Evolutionary conservation across 805 yeast genomes (phyloP), one percentile per base, ranked within the genome.

Genomic region (Ogataea naganishii): DNA sequence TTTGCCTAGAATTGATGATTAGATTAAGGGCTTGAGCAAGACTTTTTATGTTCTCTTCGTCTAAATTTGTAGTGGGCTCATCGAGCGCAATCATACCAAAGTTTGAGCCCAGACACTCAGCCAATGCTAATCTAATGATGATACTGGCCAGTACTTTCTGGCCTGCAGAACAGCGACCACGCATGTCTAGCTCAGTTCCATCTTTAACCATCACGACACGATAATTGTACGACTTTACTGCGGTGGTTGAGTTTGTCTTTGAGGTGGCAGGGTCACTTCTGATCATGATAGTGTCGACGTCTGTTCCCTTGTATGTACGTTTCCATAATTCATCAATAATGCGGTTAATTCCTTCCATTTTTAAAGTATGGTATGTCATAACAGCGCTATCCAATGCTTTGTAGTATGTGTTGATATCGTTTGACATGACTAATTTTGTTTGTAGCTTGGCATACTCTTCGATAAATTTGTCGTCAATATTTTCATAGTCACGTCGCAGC

Each of bases 111-210:
- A 92, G 89, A 46, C 96, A 84, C 54, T 92, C 97, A 1, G 97
- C 92, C 27, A 92, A 61, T 0, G 96, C 96, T 33, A 92, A 58
- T 32, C 99, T 66, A 33, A 92, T 89, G 19, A 92, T 75, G 27
- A 92, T 88, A 23, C 94, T 80, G 0, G 97, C 96, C 26, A 92
- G 57, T 4, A 92, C 96, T 46, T 86, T 84, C 54, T 92, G 99
- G 0, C 99, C 99, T 0, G 98, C 97, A 2, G 96, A 84, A 52
- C 99, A 92, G 34, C 98, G 62, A 0, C 98, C 99, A 38, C 99
- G 70, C 99, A 92, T 92, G 49, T 92, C 99, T 27, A 92, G 60
- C 52, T 92, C 97, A 1, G 78, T 81, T 35, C 82, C 89, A 46
- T 81, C 84, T 51, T 92, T 92, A 35, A 77, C 76, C 98, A 92